Base-by-base conservation (phyloP, 2,329 filamentous ascomycete species). In the Cercospora beticola region DNA sequence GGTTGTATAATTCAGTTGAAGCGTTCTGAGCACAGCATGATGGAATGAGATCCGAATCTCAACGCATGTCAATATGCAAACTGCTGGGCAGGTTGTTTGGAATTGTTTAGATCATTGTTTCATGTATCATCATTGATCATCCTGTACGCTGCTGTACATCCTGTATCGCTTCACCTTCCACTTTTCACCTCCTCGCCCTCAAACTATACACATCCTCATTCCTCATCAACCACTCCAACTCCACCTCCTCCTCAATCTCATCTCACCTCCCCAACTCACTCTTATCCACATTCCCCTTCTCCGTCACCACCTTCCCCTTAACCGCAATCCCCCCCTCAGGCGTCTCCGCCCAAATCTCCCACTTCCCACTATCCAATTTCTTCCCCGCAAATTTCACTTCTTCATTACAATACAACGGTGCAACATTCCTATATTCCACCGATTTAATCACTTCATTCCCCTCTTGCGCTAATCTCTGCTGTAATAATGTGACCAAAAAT, bases 401-500 rank as follows among this genome's bases (percentile, higher is more conserved):
- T 78, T 95, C 90, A 54, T 86, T 84, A 31, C 89, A 92, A 78
- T 93, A 96, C 21, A 98, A 82, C 14, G 94, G 94, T 9, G 90
- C 88, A 28, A 96, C 79, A 78, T 97, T 97, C 61, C 88, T 87
- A 79, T 98, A 98, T 64, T 90, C 85, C 62, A 97, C 86, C 10
- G 79, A 83, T 58, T 80, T 77, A 23, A 94, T 80, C 18, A 75
- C 73, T 59, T 81, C 78, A 23, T 75, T 74, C 4, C 78, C 76
- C 9, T 76, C 68, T 36, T 75, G 73, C 3, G 74, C 69, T 16
- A 89, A 66, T 71, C 91, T 86, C n/a, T 83, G 80, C 60, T 84
- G 81, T 26, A 97, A 79, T 4, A 90, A 84, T 16, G 88, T 86
- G 40, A 97, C 83, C 84, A 97, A 89, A 5, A 98, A 83, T 0